These are phyloP conservation scores for Globisporangium splendens DNA, from an alignment of 352 stramenopile genomes.

Conservation along the genomic window DNA sequence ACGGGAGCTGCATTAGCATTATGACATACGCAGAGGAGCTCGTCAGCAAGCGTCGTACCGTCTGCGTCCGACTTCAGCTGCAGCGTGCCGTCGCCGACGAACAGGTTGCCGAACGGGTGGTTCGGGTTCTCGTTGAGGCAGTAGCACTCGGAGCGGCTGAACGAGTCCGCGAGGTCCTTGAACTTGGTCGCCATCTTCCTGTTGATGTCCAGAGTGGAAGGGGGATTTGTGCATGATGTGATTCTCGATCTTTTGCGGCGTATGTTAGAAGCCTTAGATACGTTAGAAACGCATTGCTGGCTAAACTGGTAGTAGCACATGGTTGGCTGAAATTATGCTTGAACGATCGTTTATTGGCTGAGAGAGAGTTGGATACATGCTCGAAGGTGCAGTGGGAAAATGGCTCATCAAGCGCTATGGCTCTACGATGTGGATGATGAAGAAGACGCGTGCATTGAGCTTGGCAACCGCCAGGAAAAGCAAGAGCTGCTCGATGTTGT, in stretches of 20 bases:
- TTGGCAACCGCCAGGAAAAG: too few relatives aligned
- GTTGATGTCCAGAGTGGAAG: background rate
- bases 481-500: background rate
- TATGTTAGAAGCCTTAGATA: slow-evolving; percentile 2
- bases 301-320: background rate
- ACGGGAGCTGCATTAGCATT: too few relatives aligned
- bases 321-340: background rate
- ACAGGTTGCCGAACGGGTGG: slow-evolving; percentile 70
- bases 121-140: slow-evolving; percentile 79
- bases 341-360: background rate
- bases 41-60: slow-evolving; percentile 31
- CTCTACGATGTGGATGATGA: slow-evolving; percentile 12
- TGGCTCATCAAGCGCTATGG: slow-evolving; percentile 11
- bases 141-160: slow-evolving; percentile 64
- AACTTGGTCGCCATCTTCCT: slow-evolving; percentile 26
- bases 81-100: slow-evolving; percentile 73
- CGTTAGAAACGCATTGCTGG: background rate
- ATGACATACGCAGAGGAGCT: too few relatives aligned
- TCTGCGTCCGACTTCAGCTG: slow-evolving; percentile 75
- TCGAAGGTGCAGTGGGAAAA: background rate
- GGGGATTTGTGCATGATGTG: background rate
- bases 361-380: slow-evolving; percentile 4
- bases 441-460: background rate
- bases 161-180: slow-evolving; percentile 51
- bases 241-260: background rate